phyloP scores from a whole-genome alignment of 768 basidiomycete genomes.

The Phylloporus rhodoxanthus region DNA sequence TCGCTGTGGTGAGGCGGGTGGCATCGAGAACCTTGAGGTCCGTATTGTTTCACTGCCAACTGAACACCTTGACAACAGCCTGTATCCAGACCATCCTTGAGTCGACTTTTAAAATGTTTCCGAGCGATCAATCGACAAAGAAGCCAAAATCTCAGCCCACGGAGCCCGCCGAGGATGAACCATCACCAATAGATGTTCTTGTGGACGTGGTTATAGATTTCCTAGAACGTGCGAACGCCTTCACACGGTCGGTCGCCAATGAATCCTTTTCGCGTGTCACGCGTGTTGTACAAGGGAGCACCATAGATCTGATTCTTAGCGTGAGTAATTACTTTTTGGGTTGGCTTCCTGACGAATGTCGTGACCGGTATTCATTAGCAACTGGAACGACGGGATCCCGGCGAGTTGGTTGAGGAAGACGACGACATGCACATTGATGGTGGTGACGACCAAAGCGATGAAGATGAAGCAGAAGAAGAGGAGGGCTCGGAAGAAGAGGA shows the following conservation, averaged over 20 bases:
- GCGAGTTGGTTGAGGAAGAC: conserved; percentile 40
- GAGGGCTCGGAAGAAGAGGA: conserved; percentile 29
- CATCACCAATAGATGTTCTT: conserved; percentile 73
- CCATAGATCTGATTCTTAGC: conserved; percentile 73
- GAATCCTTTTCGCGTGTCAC: conserved; percentile 74
- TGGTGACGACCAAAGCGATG: conserved; percentile 10
- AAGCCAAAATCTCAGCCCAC: conserved; percentile 25
- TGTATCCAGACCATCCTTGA: conserved; percentile 52
- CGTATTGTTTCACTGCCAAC: conserved; percentile 3
- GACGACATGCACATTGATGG: conserved; percentile 38
- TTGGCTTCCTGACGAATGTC: background rate
- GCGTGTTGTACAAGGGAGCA: conserved; percentile 56
- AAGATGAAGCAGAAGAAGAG: conserved; percentile 34
- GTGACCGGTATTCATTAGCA: conserved; percentile 48
- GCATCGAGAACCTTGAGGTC: conserved; percentile 61
- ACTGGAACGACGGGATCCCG: conserved; percentile 68
- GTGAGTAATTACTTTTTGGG: conserved; percentile 41
- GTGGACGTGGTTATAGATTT: conserved; percentile 89
- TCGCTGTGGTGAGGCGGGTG: conserved; percentile 61
- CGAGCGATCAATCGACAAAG: conserved; percentile 31
- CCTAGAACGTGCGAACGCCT: conserved; percentile 77
- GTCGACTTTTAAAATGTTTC: conserved; percentile 52
- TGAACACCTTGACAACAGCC: background rate
- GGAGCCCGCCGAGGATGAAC: conserved; percentile 23
- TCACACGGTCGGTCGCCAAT: conserved; percentile 73